phyloP scores from a whole-genome alignment of 2,329 filamentous ascomycete genomes.

The Bimuria novae-zelandiae region DNA sequence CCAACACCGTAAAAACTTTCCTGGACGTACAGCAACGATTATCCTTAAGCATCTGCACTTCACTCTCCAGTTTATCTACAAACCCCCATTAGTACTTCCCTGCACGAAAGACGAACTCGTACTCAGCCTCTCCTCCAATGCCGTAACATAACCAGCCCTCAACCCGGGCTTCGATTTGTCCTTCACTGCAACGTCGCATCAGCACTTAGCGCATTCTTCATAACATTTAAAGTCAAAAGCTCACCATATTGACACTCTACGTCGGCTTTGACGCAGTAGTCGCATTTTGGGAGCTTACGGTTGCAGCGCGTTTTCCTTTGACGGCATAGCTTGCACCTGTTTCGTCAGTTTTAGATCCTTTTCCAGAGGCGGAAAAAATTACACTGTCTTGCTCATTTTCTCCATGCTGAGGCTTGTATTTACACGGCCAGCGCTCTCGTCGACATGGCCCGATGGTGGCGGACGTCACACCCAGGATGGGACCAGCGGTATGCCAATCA shows the following conservation, averaged over 20 bases:
- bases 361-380: background rate
- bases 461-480: background rate
- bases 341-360: background rate
- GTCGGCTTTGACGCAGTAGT: conserved; percentile 22
- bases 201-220: too few species aligned
- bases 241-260: conserved; percentile 31
- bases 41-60: conserved; percentile 23
- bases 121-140: conserved; percentile 45
- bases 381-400: conserved; percentile 26
- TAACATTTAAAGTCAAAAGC: too few species aligned
- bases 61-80: conserved; percentile 23
- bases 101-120: background rate
- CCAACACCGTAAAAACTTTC: too few species aligned
- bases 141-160: conserved; percentile 52
- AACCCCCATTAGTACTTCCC: background rate
- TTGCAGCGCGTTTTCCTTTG: conserved; percentile 33
- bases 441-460: conserved; percentile 16
- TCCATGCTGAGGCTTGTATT: too few species aligned
- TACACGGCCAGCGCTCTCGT: background rate
- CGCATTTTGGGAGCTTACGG: conserved; percentile 27
- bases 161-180: conserved; percentile 36
- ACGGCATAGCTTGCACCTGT: conserved; percentile 31
- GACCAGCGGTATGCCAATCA: background rate
- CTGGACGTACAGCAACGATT: conserved; percentile 14
- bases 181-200: conserved; percentile 6